A percentile compares a stretch with the other conserved stretches of the same genome.
Conservation (phyloP, 106 monocot genomes). For the Acorus gramineus region DNA sequence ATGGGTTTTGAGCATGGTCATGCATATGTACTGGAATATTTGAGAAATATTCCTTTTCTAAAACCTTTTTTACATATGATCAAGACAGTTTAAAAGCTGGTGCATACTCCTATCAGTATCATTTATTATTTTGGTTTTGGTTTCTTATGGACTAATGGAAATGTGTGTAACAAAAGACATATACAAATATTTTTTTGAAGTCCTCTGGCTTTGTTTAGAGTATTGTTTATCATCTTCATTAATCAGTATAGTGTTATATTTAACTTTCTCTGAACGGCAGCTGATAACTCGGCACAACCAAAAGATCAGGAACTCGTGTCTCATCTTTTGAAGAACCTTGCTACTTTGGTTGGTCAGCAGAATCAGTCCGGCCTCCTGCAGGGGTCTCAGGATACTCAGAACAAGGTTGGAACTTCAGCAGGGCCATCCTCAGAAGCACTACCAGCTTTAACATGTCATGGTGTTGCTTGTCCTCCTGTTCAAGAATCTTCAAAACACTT, state of each 20-base stretch:
- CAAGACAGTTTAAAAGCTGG: too few relatives aligned
- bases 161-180: too few relatives aligned
- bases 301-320: slow-evolving; percentile 54
- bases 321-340: slow-evolving; percentile 55
- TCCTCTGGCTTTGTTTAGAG: too few relatives aligned
- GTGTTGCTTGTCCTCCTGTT: not conserved
- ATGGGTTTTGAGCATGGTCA: too few relatives aligned
- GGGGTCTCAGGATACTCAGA: slow-evolving; percentile 42
- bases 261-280: slow-evolving; percentile 29
- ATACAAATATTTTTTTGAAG: too few relatives aligned
- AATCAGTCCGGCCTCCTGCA: slow-evolving; percentile 33
- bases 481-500: slow-evolving; percentile 10
- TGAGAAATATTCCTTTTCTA: too few relatives aligned
- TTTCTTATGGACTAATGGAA: too few relatives aligned
- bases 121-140: too few relatives aligned
- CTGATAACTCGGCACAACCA: slow-evolving; percentile 25
- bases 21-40: too few relatives aligned
- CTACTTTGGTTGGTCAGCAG: slow-evolving; percentile 35
- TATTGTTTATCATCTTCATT: too few relatives aligned
- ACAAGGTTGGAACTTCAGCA: slow-evolving; percentile 19
- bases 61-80: too few relatives aligned
- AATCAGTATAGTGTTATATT: not conserved
- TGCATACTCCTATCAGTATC: too few relatives aligned
- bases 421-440: slow-evolving; percentile 29
- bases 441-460: slow-evolving; percentile 22